These are phyloP conservation scores for Yarrowia bubula DNA, from an alignment of 805 yeast species.

Conservation along the genomic window DNA sequence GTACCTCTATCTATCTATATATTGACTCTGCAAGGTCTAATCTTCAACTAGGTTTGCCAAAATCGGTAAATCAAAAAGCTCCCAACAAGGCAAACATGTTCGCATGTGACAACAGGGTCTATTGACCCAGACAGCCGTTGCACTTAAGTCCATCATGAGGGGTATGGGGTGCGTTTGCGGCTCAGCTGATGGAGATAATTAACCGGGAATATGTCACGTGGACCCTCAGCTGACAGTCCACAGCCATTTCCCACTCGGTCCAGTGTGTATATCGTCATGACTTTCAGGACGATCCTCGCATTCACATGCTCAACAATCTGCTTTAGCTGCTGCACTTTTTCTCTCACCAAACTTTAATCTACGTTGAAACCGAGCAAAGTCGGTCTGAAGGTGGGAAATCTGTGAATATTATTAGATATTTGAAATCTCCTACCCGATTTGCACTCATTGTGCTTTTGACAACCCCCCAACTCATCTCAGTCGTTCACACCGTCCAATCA, in stretches of 20 bases:
- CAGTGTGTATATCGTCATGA: no score
- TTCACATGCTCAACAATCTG: slow-evolving; percentile 1
- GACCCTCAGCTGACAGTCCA: no score
- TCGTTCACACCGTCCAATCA: background rate
- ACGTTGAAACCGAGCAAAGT: background rate
- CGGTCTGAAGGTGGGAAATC: background rate
- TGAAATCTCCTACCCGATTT: background rate
- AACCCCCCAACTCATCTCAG: background rate
- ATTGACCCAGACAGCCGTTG: background rate
- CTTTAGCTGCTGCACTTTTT: background rate
- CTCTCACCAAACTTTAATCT: background rate
- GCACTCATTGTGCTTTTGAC: no score
- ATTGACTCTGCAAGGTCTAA: background rate
- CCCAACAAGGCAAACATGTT: slow-evolving; percentile 7
- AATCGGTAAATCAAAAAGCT: background rate
- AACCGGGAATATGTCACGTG: no score
- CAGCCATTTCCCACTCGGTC: no score
- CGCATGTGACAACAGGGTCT: slow-evolving; percentile 17
- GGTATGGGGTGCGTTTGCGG: slow-evolving; percentile 6
- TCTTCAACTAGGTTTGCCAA: background rate
- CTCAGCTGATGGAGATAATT: no score
- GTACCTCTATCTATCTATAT: background rate
- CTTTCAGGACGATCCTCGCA: background rate
- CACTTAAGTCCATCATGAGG: background rate
- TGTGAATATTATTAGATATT: background rate